Percentiles rank a stretch among this genome's conserved stretches.
phyloP scores from a whole-genome alignment of 495 filamentous ascomycete species.

The Platismatia glauca region DNA sequence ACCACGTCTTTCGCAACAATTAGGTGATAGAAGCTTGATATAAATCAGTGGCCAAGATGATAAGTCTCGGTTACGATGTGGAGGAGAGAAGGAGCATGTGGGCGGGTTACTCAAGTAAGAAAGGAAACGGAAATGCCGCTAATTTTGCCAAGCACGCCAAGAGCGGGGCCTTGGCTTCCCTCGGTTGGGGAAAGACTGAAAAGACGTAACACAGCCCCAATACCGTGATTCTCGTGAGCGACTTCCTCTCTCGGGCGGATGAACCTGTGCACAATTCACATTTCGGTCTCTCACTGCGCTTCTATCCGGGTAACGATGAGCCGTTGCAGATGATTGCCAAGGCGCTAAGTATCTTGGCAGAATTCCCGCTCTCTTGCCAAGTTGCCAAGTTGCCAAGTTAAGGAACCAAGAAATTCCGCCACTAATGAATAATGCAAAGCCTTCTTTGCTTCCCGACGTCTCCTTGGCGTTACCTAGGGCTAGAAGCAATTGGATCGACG shows the following conservation, averaged over 20 bases:
- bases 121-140: background rate
- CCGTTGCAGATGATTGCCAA: background rate
- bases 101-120: background rate
- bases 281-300: background rate
- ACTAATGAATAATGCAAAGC: background rate
- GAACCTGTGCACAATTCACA: background rate
- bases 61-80: background rate
- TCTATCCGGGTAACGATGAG: background rate
- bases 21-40: background rate
- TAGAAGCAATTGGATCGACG: background rate
- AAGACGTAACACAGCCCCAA: background rate
- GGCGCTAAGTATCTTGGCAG: background rate
- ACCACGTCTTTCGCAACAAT: background rate
- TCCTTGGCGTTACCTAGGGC: background rate
- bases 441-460: background rate
- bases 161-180: constrained; percentile 6
- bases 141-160: constrained; percentile 4
- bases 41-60: background rate
- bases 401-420: constrained; percentile 5
- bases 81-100: constrained; percentile 1
- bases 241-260: background rate
- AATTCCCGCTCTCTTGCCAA: constrained; percentile 2
- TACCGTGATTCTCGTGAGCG: background rate
- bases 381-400: too few species aligned
- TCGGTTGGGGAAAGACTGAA: background rate